These are phyloP conservation scores for Cicer chorassanicum DNA, from an alignment of 306 rosid genomes.

Conservation along the genomic window DNA sequence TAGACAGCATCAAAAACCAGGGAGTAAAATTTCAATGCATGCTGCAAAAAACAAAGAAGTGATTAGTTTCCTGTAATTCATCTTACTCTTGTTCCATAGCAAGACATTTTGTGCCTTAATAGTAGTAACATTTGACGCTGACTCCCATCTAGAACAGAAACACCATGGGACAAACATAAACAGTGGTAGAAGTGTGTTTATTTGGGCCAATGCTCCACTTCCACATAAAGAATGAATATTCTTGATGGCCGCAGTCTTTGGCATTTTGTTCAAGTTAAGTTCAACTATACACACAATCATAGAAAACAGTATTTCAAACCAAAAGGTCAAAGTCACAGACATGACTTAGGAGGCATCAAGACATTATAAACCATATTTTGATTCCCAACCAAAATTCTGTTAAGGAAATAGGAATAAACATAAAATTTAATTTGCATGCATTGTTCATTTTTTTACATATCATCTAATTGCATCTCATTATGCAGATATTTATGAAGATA, in stretches of 20 bases:
- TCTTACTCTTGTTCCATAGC: slow-evolving; percentile 36
- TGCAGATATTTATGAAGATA: neutral
- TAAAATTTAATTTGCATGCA: neutral
- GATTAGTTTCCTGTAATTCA: slow-evolving; percentile 40
- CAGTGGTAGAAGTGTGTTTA: slow-evolving; percentile 2
- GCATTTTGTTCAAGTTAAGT: slow-evolving; percentile 23
- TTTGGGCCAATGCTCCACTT: slow-evolving; percentile 25
- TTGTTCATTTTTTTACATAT: neutral
- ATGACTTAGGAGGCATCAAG: slow-evolving; percentile 27
- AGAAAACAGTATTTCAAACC: slow-evolving; percentile 26
- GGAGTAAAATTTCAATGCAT: slow-evolving; percentile 68
- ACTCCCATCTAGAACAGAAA: slow-evolving; percentile 33
- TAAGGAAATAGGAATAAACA: slow-evolving; percentile 24
- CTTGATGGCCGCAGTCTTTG: slow-evolving; percentile 9
- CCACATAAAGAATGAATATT: slow-evolving; percentile 24
- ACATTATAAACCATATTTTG: slow-evolving; percentile 4
- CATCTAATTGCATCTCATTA: neutral
- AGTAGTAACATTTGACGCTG: slow-evolving; percentile 26
- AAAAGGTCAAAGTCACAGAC: slow-evolving; percentile 18
- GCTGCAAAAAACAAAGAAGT: slow-evolving; percentile 64
- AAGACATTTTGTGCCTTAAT: slow-evolving; percentile 25
- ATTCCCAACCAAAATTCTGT: slow-evolving; percentile 27
- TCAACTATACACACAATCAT: slow-evolving; percentile 29
- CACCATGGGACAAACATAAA: slow-evolving; percentile 16
- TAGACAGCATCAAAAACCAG: slow-evolving; percentile 93